phyloP scores from a whole-genome alignment of 75 land plant species.

The Isoetes taiwanensis region DNA sequence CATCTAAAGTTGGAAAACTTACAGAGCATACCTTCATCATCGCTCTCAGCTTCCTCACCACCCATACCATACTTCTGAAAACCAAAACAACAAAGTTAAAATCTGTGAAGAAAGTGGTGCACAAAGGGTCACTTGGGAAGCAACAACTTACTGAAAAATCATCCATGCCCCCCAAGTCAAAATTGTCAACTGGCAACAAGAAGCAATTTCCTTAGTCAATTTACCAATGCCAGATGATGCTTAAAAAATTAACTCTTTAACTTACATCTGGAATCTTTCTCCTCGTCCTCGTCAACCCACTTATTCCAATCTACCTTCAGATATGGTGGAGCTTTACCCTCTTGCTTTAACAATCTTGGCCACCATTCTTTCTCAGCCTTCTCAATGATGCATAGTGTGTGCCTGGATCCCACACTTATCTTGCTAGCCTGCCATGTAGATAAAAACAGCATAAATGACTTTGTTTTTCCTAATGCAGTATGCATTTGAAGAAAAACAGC shows the following conservation, averaged over 20 bases:
- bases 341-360: conserved; percentile 55
- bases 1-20: no score
- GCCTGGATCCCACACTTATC: conserved; percentile 59
- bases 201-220: not conserved
- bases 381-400: conserved; percentile 54
- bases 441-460: not conserved
- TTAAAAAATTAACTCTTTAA: not conserved
- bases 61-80: no score
- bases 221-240: no score
- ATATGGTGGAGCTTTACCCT: conserved; percentile 65
- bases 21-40: no score
- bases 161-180: conserved; percentile 69
- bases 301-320: conserved; percentile 89
- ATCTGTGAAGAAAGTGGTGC: no score
- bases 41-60: no score
- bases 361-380: conserved; percentile 87
- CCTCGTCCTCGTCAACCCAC: conserved; percentile 96
- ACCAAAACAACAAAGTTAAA: no score
- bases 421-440: conserved; percentile 52
- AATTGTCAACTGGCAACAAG: conserved; percentile 27
- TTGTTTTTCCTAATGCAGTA: not conserved
- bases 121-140: not conserved
- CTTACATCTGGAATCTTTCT: conserved; percentile 32
- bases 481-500: not conserved
- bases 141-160: conserved; percentile 49